Conservation (phyloP, 176 grass and related monocot genomes). For the Ampelocalamus luodianensis region DNA sequence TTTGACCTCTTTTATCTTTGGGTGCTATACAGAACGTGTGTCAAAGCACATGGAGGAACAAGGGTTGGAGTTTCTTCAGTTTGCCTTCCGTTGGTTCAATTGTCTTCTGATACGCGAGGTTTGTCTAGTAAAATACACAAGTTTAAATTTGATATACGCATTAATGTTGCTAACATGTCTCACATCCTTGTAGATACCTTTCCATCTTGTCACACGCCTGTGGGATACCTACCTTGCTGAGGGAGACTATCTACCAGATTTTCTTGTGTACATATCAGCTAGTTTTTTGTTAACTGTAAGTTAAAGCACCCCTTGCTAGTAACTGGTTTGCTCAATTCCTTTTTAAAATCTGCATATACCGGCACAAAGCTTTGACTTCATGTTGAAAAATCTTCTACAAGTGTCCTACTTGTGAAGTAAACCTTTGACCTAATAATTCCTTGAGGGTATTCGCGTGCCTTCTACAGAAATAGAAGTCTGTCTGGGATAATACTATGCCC, state of each 20-base stretch:
- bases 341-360: not conserved
- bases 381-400: not conserved
- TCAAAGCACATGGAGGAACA: constrained; percentile 97
- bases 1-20: not conserved
- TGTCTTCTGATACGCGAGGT: constrained; percentile 96
- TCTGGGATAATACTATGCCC: not conserved
- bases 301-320: not conserved
- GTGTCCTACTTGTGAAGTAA: not conserved
- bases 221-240: constrained; percentile 98
- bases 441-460: not conserved
- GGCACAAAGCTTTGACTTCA: not conserved
- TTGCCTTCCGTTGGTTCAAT: constrained; percentile 98
- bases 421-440: not conserved
- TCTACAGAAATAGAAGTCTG: not conserved
- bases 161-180: constrained; percentile 11
- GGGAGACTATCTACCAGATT: constrained; percentile 92
- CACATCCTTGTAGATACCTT: constrained; percentile 73
- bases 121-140: not conserved
- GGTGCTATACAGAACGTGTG: constrained; percentile 67
- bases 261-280: constrained; percentile 97
- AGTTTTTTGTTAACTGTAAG: constrained; percentile 98
- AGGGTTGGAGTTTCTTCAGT: constrained; percentile 98
- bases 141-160: not conserved
- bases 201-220: constrained; percentile 87
- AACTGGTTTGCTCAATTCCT: not conserved